Conservation (phyloP, 2,329 filamentous ascomycete species). For the Colletotrichum liaoningense region DNA sequence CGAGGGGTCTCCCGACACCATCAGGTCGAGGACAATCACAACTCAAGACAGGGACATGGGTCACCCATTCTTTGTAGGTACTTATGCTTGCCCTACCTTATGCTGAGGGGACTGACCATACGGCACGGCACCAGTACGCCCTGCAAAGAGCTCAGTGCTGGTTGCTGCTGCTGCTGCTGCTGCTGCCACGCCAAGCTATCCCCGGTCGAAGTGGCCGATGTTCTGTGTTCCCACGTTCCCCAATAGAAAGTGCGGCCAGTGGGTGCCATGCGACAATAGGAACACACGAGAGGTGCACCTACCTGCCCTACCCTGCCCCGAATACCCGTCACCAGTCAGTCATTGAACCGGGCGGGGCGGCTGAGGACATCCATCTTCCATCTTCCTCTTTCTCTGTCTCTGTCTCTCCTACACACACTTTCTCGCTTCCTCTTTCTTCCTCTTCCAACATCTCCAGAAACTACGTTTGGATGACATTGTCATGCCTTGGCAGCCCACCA, state of each 20-base stretch:
- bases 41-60: conserved; percentile 13
- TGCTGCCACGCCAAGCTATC: conserved; percentile 21
- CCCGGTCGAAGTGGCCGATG: conserved; percentile 11
- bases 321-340: conserved; percentile 12
- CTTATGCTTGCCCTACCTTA: background rate
- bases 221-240: conserved; percentile 25
- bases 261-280: conserved; percentile 25
- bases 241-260: conserved; percentile 18
- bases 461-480: background rate
- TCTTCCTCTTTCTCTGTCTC: background rate
- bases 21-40: conserved; percentile 16
- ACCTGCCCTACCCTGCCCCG: conserved; percentile 19
- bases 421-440: background rate
- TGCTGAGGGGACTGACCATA: conserved; percentile 12
- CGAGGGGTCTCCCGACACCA: conserved; percentile 20
- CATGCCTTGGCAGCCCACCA: background rate
- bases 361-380: conserved; percentile 2
- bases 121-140: conserved; percentile 3
- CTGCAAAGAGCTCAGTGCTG: background rate
- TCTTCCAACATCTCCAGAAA: background rate
- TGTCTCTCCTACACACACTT: background rate
- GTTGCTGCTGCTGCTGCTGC: background rate
- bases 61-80: conserved; percentile 3
- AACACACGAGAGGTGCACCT: conserved; percentile 29
- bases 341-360: conserved; percentile 18